phyloP scores from a whole-genome alignment of 2,329 filamentous ascomycete species.

The Endoconidiophora polonica region DNA sequence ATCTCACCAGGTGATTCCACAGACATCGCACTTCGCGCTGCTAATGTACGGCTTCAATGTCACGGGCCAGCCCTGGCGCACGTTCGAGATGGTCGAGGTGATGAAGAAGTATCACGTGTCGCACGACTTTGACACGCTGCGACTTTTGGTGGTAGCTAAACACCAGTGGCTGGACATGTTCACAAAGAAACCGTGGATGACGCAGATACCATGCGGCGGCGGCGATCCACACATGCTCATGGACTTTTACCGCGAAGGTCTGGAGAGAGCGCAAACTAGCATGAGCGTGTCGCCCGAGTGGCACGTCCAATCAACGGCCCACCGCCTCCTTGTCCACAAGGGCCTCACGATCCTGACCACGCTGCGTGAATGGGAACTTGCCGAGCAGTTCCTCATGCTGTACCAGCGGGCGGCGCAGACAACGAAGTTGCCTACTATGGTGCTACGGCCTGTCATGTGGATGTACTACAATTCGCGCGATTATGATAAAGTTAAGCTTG shows the following conservation, averaged over 20 bases:
- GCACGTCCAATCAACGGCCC: constrained; percentile 1
- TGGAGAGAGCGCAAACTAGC: constrained; percentile 13
- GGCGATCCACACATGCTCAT: constrained; percentile 19
- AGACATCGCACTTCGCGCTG: constrained; percentile 32
- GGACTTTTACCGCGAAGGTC: constrained; percentile 17
- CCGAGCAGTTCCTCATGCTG: constrained; percentile 37
- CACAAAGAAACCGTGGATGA: constrained; percentile 25
- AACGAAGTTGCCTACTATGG: constrained; percentile 28
- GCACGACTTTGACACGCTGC: constrained; percentile 24
- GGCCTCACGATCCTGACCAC: constrained; percentile 20
- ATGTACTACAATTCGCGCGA: constrained; percentile 41
- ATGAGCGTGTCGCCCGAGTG: constrained; percentile 17
- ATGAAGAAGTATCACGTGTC: constrained; percentile 27
- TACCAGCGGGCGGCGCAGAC: constrained; percentile 25
- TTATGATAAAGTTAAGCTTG: constrained; percentile 42
- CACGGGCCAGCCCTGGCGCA: constrained; percentile 24
- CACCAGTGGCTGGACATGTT: constrained; percentile 20
- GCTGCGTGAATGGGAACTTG: constrained; percentile 32
- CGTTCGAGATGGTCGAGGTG: constrained; percentile 26
- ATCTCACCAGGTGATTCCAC: constrained; percentile 29
- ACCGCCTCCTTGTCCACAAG: constrained; percentile 20
- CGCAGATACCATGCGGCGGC: constrained; percentile 17
- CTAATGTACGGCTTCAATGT: constrained; percentile 29
- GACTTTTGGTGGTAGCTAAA: constrained; percentile 9
- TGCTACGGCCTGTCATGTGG: constrained; percentile 53